These are phyloP conservation scores for Collybia sp. DNA, from an alignment of 768 basidiomycete species.

Conservation along the genomic window DNA sequence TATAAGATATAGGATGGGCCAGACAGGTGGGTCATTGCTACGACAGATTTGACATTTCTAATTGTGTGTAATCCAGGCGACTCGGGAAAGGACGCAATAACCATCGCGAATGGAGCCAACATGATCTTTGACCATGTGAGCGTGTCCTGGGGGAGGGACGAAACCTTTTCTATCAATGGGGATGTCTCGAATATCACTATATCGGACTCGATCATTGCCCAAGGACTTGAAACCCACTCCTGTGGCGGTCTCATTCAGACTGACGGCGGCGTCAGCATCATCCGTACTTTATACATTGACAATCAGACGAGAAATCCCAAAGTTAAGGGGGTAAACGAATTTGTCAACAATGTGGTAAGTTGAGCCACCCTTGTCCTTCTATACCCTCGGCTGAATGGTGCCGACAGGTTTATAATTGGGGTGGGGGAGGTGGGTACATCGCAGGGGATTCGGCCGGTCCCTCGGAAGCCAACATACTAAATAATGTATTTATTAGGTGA, in stretches of 20 bases:
- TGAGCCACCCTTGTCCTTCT: not conserved
- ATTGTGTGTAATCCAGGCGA: conserved; percentile 13
- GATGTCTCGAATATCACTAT: conserved; percentile 31
- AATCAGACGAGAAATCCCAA: conserved; percentile 32
- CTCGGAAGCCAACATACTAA: conserved; percentile 28
- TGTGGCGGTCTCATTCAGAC: conserved; percentile 32
- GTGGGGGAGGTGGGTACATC: conserved; percentile 28
- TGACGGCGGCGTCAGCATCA: conserved; percentile 28
- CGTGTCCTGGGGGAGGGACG: conserved; percentile 29
- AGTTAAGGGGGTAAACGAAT: conserved; percentile 32
- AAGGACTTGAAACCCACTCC: conserved; percentile 30
- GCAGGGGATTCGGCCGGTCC: conserved; percentile 29
- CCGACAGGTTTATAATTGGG: conserved; percentile 27
- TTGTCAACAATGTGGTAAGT: conserved; percentile 29
- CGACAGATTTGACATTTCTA: not conserved
- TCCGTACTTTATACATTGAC: conserved; percentile 30
- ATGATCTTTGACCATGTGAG: conserved; percentile 34
- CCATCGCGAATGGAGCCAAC: conserved; percentile 27
- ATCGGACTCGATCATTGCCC: conserved; percentile 30
- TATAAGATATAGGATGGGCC: conserved; percentile 26
- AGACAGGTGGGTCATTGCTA: conserved; percentile 11
- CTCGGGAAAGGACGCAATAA: conserved; percentile 27
- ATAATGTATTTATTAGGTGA: conserved; percentile 29
- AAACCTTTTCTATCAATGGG: conserved; percentile 30
- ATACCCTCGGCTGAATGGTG: too few relatives aligned